Percentiles rank a stretch among this genome's conserved stretches.
These are phyloP conservation scores for Paracorniculantispora psalliotae DNA, from an alignment of 2,329 filamentous ascomycete genomes.

Conservation along the genomic window DNA sequence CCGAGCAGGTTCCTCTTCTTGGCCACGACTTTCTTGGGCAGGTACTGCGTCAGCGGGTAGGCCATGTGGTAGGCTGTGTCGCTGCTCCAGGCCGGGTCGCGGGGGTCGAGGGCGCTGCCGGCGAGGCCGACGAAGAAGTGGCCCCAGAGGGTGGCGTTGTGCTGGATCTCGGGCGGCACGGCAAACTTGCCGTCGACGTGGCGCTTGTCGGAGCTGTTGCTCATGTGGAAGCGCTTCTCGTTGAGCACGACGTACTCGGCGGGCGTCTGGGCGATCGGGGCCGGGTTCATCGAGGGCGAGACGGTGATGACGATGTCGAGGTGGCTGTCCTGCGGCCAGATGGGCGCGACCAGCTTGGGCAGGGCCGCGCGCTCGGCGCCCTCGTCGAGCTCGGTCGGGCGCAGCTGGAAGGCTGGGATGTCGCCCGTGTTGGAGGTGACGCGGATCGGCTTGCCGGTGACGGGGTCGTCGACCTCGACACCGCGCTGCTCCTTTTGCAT, in stretches of 20 bases:
- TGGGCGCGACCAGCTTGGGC: conserved; percentile 71
- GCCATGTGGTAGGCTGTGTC: conserved; percentile 77
- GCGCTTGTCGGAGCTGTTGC: conserved; percentile 74
- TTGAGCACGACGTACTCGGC: conserved; percentile 68
- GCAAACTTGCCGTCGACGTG: conserved; percentile 70
- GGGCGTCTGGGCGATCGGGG: conserved; percentile 60
- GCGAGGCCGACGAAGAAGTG: conserved; percentile 85
- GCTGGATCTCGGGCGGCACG: conserved; percentile 74
- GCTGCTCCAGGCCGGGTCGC: conserved; percentile 64
- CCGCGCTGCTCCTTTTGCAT: conserved; percentile 43
- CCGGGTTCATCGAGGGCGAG: conserved; percentile 66
- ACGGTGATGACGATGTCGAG: conserved; percentile 84
- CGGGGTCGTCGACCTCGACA: conserved; percentile 44
- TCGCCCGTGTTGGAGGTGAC: conserved; percentile 49
- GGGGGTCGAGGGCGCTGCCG: conserved; percentile 73
- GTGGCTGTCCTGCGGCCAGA: conserved; percentile 76
- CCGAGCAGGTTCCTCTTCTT: conserved; percentile 88
- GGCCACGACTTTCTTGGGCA: conserved; percentile 81
- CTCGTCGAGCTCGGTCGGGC: conserved; percentile 56
- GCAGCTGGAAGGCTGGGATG: conserved; percentile 61
- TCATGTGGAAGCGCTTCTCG: conserved; percentile 74
- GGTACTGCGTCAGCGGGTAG: conserved; percentile 81
- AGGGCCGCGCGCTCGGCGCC: conserved; percentile 59
- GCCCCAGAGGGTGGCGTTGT: conserved; percentile 90
- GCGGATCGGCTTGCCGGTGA: conserved; percentile 45